Percentiles rank a stretch among this genome's conserved stretches.
Evolutionary conservation across 2,329 filamentous ascomycete species (phyloP).

Genomic region (Aspergillus jensenii): DNA sequence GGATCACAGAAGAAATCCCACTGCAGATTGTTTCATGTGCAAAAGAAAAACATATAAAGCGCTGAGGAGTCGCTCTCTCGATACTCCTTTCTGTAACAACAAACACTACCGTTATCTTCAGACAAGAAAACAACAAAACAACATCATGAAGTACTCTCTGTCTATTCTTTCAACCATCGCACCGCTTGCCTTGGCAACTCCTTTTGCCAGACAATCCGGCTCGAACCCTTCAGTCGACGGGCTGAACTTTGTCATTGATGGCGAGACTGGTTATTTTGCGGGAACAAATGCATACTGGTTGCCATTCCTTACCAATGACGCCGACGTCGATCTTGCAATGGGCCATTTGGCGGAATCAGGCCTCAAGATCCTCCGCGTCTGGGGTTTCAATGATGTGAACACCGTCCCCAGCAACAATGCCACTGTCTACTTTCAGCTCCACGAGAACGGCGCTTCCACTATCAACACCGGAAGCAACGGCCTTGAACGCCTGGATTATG

Average conservation of each 20-base stretch:
- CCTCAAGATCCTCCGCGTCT: slow-evolving; percentile 52
- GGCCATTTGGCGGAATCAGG: slow-evolving; percentile 35
- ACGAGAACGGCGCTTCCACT: slow-evolving; percentile 38
- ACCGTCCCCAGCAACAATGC: slow-evolving; percentile 37
- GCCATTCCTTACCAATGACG: slow-evolving; percentile 48
- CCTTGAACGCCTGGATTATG: slow-evolving; percentile 65
- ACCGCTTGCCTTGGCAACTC: too few species aligned
- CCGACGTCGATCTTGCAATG: slow-evolving; percentile 48
- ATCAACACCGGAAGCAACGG: slow-evolving; percentile 66
- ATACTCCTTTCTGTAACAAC: too few species aligned
- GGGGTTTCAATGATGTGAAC: slow-evolving; percentile 55
- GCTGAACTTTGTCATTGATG: slow-evolving; percentile 40
- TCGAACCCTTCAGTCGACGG: slow-evolving; percentile 19
- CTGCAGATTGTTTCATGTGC: too few species aligned
- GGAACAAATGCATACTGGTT: slow-evolving; percentile 57
- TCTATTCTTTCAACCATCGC: too few species aligned
- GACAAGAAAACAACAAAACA: too few species aligned
- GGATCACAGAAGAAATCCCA: too few species aligned
- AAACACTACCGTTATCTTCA: too few species aligned
- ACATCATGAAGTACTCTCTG: too few species aligned
- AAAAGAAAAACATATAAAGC: too few species aligned
- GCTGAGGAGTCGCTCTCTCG: too few species aligned
- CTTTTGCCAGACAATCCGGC: too few species aligned
- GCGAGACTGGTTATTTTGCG: slow-evolving; percentile 43
- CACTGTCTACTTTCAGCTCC: slow-evolving; percentile 47